Evolutionary conservation across 2,329 filamentous ascomycete genomes (phyloP).

Genomic region (Cordyceps farinosa): DNA sequence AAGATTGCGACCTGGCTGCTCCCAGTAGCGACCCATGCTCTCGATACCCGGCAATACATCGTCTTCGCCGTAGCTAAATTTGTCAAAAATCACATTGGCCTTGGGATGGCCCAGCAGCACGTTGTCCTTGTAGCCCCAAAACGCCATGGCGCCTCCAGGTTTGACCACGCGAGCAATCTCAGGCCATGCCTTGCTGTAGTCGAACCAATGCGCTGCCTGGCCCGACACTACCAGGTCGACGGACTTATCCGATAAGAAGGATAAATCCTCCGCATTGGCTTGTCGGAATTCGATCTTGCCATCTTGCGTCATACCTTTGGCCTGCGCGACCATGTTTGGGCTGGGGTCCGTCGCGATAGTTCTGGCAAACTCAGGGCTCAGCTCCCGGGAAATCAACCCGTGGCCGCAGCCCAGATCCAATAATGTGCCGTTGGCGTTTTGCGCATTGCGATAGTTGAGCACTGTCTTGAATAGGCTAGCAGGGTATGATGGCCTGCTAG

Average conservation of each 20-base stretch:
- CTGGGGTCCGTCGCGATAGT: slow-evolving; percentile 57
- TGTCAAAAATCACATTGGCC: slow-evolving; percentile 51
- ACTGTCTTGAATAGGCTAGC: slow-evolving; percentile 50
- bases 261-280: slow-evolving; percentile 51
- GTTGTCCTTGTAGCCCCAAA: slow-evolving; percentile 65
- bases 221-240: slow-evolving; percentile 51
- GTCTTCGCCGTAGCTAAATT: slow-evolving; percentile 51
- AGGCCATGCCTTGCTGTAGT: slow-evolving; percentile 52
- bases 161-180: slow-evolving; percentile 52
- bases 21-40: slow-evolving; percentile 57
- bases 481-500: slow-evolving; percentile 58
- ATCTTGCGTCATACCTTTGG: slow-evolving; percentile 37
- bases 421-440: slow-evolving; percentile 29
- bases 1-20: slow-evolving; percentile 55
- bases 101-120: slow-evolving; percentile 51
- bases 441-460: slow-evolving; percentile 49
- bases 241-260: slow-evolving; percentile 44
- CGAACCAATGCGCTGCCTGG: slow-evolving; percentile 66
- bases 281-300: slow-evolving; percentile 47
- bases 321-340: slow-evolving; percentile 53
- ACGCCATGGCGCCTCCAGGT: slow-evolving; percentile 55
- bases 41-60: slow-evolving; percentile 42
- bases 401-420: slow-evolving; percentile 64
- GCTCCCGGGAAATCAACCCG: slow-evolving; percentile 51
- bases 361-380: slow-evolving; percentile 49